phyloP scores from a whole-genome alignment of 2,329 filamentous ascomycete species.

The Periconia digitata region DNA sequence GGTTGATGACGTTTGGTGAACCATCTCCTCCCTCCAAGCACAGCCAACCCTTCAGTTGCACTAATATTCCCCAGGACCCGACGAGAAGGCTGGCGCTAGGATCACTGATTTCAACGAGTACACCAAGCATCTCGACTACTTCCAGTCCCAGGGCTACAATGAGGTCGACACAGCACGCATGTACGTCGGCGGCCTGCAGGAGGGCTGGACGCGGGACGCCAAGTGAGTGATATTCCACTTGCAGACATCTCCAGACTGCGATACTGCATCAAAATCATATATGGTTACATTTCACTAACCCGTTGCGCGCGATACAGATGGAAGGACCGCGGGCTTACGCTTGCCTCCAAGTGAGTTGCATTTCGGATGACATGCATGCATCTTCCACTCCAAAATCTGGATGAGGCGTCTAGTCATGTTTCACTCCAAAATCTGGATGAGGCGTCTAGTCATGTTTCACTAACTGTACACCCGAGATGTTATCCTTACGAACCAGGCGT shows the following conservation, averaged over 20 bases:
- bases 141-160: constrained; percentile 78
- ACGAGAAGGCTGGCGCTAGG: constrained; percentile 64
- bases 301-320: too few species aligned
- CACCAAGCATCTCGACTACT: constrained; percentile 70
- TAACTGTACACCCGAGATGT: too few species aligned
- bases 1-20: constrained; percentile 77
- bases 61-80: constrained; percentile 47
- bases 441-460: too few species aligned
- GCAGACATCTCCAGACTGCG: too few species aligned
- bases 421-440: too few species aligned
- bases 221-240: too few species aligned
- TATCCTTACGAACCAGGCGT: constrained; percentile 52
- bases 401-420: too few species aligned
- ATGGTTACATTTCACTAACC: too few species aligned
- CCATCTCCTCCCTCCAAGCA: not conserved
- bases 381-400: too few species aligned
- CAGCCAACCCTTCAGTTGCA: not conserved
- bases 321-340: constrained; percentile 74
- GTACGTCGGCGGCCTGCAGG: constrained; percentile 73
- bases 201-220: constrained; percentile 74
- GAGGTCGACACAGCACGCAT: constrained; percentile 82
- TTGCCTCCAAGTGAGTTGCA: constrained; percentile 75
- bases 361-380: too few species aligned
- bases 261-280: too few species aligned
- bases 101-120: constrained; percentile 72